A percentile compares a stretch with the other conserved stretches of the same genome.
Evolutionary conservation across 2,329 filamentous ascomycete genomes (phyloP).

Genomic region (Colletotrichum liaoningense): DNA sequence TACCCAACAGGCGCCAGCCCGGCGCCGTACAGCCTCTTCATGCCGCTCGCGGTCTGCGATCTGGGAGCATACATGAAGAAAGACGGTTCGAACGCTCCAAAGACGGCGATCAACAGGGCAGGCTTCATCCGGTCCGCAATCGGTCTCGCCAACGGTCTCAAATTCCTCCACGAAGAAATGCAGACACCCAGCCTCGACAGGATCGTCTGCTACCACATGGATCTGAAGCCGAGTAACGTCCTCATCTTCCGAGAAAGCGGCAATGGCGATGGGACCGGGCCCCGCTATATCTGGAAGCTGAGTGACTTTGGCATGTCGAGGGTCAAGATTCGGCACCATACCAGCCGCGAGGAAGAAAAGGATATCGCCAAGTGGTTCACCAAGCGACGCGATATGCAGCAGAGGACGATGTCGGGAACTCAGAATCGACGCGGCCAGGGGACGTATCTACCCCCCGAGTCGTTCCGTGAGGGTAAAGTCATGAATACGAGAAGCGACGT

Average conservation of each 20-base stretch:
- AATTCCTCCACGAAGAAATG: slow-evolving; percentile 51
- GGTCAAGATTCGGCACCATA: slow-evolving; percentile 43
- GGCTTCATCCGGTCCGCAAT: slow-evolving; percentile 1
- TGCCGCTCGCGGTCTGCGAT: slow-evolving; percentile 51
- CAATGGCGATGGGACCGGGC: slow-evolving; percentile 2
- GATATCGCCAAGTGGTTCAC: background rate
- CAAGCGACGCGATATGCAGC: background rate
- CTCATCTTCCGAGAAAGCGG: slow-evolving; percentile 41
- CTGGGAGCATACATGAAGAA: slow-evolving; percentile 49
- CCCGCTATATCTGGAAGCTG: slow-evolving; percentile 49
- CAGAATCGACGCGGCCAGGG: background rate
- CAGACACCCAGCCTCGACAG: slow-evolving; percentile 40
- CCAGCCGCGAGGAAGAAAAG: slow-evolving; percentile 29
- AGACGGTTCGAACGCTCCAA: slow-evolving; percentile 33
- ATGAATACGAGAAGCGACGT: slow-evolving; percentile 51
- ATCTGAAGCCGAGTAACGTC: slow-evolving; percentile 53
- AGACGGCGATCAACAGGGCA: background rate
- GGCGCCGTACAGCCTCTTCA: slow-evolving; percentile 50
- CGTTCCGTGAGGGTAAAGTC: background rate
- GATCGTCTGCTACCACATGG: slow-evolving; percentile 54
- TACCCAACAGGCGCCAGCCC: background rate
- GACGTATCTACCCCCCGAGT: slow-evolving; percentile 24
- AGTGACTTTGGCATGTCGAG: slow-evolving; percentile 55
- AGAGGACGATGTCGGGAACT: background rate
- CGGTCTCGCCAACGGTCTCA: slow-evolving; percentile 40